Conservation (phyloP, 495 filamentous ascomycete genomes). For the Elaphomyces granulatus region DNA sequence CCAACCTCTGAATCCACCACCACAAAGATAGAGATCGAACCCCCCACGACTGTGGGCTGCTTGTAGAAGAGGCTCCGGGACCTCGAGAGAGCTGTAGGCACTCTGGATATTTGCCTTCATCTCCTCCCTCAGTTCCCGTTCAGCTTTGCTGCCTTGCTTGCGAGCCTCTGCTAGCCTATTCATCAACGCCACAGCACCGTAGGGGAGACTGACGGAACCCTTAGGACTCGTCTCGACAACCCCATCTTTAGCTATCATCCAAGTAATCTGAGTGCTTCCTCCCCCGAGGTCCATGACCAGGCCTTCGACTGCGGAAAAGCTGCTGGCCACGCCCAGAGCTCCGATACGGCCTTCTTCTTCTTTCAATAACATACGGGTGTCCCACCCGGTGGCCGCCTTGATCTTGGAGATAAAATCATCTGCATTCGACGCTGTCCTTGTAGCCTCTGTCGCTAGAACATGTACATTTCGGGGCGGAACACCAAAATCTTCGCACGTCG, state of each 20-base stretch:
- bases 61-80: slow-evolving; percentile 39
- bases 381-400: slow-evolving; percentile 41
- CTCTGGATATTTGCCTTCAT: slow-evolving; percentile 42
- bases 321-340: slow-evolving; percentile 69
- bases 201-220: slow-evolving; percentile 50
- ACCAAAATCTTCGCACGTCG: slow-evolving; percentile 54
- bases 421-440: slow-evolving; percentile 64
- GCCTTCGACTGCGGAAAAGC: slow-evolving; percentile 48
- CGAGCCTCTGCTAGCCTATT: slow-evolving; percentile 38
- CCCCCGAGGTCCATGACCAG: slow-evolving; percentile 84
- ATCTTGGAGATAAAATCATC: slow-evolving; percentile 52
- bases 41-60: slow-evolving; percentile 33
- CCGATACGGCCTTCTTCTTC: slow-evolving; percentile 73
- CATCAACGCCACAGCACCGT: slow-evolving; percentile 73
- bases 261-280: slow-evolving; percentile 82
- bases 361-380: slow-evolving; percentile 58
- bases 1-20: slow-evolving; percentile 84
- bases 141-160: slow-evolving; percentile 17
- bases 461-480: slow-evolving; percentile 49
- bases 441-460: slow-evolving; percentile 81
- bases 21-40: slow-evolving; percentile 69
- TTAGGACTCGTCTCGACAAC: slow-evolving; percentile 35
- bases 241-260: slow-evolving; percentile 47
- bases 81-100: slow-evolving; percentile 42
- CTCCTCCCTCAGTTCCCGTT: slow-evolving; percentile 35